A percentile compares a stretch with the other conserved stretches of the same genome.
Evolutionary conservation across 805 yeast genomes (phyloP).

Genomic region (Jamesozyma piceae): DNA sequence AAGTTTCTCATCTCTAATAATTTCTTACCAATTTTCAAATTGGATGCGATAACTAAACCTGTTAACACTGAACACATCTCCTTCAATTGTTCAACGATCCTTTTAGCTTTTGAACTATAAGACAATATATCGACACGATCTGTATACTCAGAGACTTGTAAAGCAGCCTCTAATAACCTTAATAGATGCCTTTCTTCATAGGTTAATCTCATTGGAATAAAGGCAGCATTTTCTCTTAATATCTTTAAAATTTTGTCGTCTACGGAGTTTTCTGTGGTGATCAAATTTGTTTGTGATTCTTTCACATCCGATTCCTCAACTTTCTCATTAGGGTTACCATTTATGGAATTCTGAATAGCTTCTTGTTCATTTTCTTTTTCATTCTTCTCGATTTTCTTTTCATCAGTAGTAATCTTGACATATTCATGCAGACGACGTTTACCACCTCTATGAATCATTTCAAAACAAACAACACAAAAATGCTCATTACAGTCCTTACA

Average conservation of each 20-base stretch:
- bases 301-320: slow-evolving; percentile 15
- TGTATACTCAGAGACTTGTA: slow-evolving; percentile 71
- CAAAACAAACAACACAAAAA: slow-evolving; percentile 63
- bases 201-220: slow-evolving; percentile 61
- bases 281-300: slow-evolving; percentile 13
- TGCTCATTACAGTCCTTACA: slow-evolving; percentile 57
- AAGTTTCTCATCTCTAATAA: slow-evolving; percentile 60
- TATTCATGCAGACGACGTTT: slow-evolving; percentile 40
- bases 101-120: slow-evolving; percentile 55
- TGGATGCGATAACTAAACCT: slow-evolving; percentile 70
- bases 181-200: slow-evolving; percentile 60
- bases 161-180: slow-evolving; percentile 62
- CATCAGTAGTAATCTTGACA: slow-evolving; percentile 18
- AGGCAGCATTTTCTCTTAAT: slow-evolving; percentile 39
- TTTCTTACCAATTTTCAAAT: slow-evolving; percentile 58
- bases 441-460: slow-evolving; percentile 62
- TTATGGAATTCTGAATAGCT: slow-evolving; percentile 10
- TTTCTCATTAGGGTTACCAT: slow-evolving; percentile 8
- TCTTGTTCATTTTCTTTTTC: slow-evolving; percentile 18
- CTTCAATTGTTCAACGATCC: slow-evolving; percentile 62
- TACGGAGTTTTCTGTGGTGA: slow-evolving; percentile 10
- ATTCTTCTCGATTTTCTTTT: slow-evolving; percentile 13
- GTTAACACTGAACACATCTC: slow-evolving; percentile 74
- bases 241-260: slow-evolving; percentile 30
- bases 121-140: slow-evolving; percentile 66